Conservation (phyloP, 176 grass and related monocot genomes). For the Thinopyrum elongatum region DNA sequence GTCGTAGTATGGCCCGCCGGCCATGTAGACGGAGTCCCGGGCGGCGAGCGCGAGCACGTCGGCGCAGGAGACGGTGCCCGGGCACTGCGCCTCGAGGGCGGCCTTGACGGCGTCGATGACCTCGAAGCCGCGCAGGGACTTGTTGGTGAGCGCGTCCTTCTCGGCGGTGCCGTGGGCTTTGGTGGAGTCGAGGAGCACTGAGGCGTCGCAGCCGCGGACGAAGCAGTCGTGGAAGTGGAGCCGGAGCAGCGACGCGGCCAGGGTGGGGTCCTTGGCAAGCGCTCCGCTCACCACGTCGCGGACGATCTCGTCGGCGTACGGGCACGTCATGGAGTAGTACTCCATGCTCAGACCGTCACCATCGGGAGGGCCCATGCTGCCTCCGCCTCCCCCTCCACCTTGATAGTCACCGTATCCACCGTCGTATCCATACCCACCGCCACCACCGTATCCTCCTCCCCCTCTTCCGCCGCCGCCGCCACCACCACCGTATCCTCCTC, state of each 20-base stretch:
- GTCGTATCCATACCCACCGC: not conserved
- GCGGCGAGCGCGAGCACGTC: constrained; percentile 59
- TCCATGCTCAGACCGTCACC: not conserved
- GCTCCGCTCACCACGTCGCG: not conserved
- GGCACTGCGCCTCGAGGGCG: constrained; percentile 7
- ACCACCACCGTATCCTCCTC: not conserved
- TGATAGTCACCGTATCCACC: not conserved
- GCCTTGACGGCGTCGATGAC: constrained; percentile 15
- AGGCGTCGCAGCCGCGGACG: not conserved
- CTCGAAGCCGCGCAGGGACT: not conserved
- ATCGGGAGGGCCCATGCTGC: too few species aligned
- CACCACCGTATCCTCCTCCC: not conserved
- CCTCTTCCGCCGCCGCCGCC: not conserved
- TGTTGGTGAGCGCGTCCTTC: not conserved
- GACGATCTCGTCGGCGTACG: not conserved
- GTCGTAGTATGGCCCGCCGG: constrained; percentile 53
- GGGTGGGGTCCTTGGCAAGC: not conserved
- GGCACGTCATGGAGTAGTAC: not conserved
- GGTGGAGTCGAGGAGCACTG: not conserved
- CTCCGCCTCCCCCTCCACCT: not conserved
- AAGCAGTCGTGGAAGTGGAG: constrained; percentile 37
- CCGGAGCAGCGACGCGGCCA: constrained; percentile 19
- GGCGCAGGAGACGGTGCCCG: constrained; percentile 54
- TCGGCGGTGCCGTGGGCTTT: not conserved
- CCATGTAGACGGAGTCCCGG: constrained; percentile 41